Conservation (phyloP, 2,329 filamentous ascomycete species). For the Neopestalotiopsis sp. region DNA sequence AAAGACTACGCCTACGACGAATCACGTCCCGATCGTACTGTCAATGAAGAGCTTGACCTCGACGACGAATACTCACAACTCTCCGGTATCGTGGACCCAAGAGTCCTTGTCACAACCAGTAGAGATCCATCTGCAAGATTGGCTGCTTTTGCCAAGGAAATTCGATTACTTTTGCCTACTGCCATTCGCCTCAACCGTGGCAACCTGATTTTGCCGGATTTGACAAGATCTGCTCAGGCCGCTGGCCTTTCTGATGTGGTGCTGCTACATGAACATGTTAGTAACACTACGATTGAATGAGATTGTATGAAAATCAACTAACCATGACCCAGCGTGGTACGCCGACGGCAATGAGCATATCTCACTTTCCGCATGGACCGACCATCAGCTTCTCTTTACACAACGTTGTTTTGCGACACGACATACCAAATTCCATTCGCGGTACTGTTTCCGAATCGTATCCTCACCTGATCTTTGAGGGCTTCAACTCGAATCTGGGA, state of each 20-base stretch:
- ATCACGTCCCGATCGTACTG: conserved; percentile 69
- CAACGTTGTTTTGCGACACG: conserved; percentile 90
- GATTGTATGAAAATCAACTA: neutral
- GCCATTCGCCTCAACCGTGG: conserved; percentile 89
- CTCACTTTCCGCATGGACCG: conserved; percentile 81
- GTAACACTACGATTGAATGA: neutral
- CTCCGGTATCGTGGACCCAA: conserved; percentile 88
- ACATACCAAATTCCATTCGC: conserved; percentile 85
- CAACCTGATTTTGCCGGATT: conserved; percentile 84
- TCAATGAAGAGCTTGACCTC: conserved; percentile 73
- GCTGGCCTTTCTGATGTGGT: conserved; percentile 85
- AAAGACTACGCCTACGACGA: conserved; percentile 96
- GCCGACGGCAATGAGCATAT: conserved; percentile 82
- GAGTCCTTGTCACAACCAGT: conserved; percentile 89
- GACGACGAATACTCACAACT: conserved; percentile 92
- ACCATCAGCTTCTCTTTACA: conserved; percentile 86
- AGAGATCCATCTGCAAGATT: conserved; percentile 85
- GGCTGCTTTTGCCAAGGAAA: conserved; percentile 91
- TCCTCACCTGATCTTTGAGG: conserved; percentile 94
- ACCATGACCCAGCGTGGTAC: conserved; percentile 57
- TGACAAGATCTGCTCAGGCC: conserved; percentile 81
- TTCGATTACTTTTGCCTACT: conserved; percentile 80
- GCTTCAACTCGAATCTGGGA: conserved; percentile 21
- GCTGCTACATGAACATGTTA: conserved; percentile 85
- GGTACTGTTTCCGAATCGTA: conserved; percentile 93